Conservation (phyloP, 768 basidiomycete species). For the Trametes elegans region DNA sequence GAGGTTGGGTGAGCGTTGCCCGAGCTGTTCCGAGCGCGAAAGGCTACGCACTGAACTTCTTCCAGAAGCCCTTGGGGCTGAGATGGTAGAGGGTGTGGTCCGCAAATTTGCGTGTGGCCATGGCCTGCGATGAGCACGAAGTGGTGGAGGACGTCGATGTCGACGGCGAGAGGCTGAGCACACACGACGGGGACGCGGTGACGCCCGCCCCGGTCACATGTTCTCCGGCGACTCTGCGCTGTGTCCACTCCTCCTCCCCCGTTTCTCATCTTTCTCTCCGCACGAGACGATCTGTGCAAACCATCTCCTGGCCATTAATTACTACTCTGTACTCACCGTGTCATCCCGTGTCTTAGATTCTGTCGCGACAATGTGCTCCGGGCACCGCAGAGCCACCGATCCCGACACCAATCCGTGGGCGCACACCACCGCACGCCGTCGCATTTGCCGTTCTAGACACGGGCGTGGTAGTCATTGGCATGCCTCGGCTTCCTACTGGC, state of each 20-base stretch:
- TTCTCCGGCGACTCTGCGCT: not conserved
- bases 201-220: constrained; percentile 14
- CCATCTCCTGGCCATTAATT: constrained; percentile 1
- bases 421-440: not conserved
- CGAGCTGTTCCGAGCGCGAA: not conserved
- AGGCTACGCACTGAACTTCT: constrained; percentile 81
- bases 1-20: not conserved
- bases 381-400: not conserved
- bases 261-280: not conserved
- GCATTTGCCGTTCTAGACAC: not conserved
- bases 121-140: constrained; percentile 28
- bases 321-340: too few species aligned
- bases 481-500: not conserved
- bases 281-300: not conserved
- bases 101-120: constrained; percentile 78
- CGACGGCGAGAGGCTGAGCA: not conserved
- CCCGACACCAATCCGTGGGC: not conserved
- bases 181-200: constrained; percentile 2
- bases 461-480: too few species aligned
- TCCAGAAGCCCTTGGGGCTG: constrained; percentile 90
- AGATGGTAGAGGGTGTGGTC: constrained; percentile 91
- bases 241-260: not conserved
- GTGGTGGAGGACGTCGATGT: constrained; percentile 6
- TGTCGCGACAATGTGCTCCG: too few species aligned
- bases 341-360: too few species aligned